Evolutionary conservation across 208 protist species (phyloP).

Genomic region (Blechomonas ayalai): DNA sequence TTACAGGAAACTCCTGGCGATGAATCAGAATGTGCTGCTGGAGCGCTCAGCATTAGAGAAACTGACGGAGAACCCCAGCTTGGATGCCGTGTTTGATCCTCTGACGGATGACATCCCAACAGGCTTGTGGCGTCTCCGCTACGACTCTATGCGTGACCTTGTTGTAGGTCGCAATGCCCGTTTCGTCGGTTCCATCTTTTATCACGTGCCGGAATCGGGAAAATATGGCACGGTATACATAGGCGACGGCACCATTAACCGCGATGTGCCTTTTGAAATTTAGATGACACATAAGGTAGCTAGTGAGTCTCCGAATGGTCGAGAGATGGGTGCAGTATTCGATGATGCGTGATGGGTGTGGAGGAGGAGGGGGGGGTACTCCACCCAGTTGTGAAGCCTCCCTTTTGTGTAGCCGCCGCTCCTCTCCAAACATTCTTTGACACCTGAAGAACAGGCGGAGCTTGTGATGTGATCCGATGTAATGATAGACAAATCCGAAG

Average conservation of each 20-base stretch:
- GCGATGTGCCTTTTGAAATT: constrained; percentile 71
- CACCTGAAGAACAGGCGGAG: too few species aligned
- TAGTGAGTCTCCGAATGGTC: too few species aligned
- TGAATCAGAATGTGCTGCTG: constrained; percentile 15
- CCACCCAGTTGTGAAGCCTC: background rate
- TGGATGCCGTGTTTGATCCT: constrained; percentile 67
- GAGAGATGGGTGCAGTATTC: too few species aligned
- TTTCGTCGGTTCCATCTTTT: constrained; percentile 72
- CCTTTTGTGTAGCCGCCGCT: background rate
- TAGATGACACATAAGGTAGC: constrained; percentile 13
- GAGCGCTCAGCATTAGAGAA: constrained; percentile 58
- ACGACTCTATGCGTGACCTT: constrained; percentile 54
- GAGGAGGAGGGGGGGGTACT: background rate
- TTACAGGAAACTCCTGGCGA: constrained; percentile 47
- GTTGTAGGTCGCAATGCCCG: constrained; percentile 56
- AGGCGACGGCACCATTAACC: constrained; percentile 79
- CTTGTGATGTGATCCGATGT: too few species aligned
- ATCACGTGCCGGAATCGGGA: constrained; percentile 73
- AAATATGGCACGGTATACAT: constrained; percentile 79
- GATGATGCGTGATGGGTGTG: too few species aligned
- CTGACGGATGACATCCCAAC: constrained; percentile 69
- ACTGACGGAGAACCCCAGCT: constrained; percentile 35
- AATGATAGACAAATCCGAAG: too few species aligned
- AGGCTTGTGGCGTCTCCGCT: constrained; percentile 65
- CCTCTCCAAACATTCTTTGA: too few species aligned